Evolutionary conservation across 1,284 basidiomycete species (phyloP).

Genomic region (Apiotrichum sp.): DNA sequence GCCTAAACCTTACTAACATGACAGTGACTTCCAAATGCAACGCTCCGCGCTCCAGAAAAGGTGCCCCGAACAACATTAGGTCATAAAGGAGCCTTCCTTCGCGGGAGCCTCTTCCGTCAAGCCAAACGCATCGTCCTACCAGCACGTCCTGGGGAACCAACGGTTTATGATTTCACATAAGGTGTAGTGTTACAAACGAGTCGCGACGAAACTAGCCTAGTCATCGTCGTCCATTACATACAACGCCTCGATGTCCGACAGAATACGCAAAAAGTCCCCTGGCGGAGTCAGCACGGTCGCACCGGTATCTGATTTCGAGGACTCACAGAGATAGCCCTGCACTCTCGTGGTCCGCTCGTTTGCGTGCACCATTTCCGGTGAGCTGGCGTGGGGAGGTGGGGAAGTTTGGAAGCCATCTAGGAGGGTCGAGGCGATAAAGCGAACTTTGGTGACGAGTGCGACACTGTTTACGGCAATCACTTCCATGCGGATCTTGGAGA

Average conservation of each 20-base stretch:
- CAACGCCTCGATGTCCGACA: conserved; percentile 69
- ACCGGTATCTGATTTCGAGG: neutral
- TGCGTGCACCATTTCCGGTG: conserved; percentile 2
- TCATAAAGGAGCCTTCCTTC: too few relatives aligned
- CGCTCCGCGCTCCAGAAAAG: too few relatives aligned
- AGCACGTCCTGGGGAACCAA: neutral
- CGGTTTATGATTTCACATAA: neutral
- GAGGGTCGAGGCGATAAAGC: conserved; percentile 78
- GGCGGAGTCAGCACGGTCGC: conserved; percentile 3
- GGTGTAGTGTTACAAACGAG: neutral
- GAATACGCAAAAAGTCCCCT: conserved; percentile 84
- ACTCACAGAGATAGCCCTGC: conserved; percentile 59
- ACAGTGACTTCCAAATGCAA: too few relatives aligned
- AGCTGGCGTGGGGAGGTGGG: conserved; percentile 37
- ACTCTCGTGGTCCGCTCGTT: conserved; percentile 59
- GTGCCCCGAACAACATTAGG: too few relatives aligned
- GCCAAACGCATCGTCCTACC: too few relatives aligned
- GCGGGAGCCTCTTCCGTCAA: too few relatives aligned
- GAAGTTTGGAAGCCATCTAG: conserved; percentile 71
- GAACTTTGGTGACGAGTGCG: conserved; percentile 67
- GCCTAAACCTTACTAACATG: too few relatives aligned
- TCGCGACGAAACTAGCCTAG: neutral
- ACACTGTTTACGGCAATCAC: conserved; percentile 82
- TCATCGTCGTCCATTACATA: conserved; percentile 35
- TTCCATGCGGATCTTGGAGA: conserved; percentile 83